A percentile compares a stretch with the other conserved stretches of the same genome.
Evolutionary conservation across 225 moss, liverwort and hornwort species (phyloP).

Genomic region (Marchantia paleacea): DNA sequence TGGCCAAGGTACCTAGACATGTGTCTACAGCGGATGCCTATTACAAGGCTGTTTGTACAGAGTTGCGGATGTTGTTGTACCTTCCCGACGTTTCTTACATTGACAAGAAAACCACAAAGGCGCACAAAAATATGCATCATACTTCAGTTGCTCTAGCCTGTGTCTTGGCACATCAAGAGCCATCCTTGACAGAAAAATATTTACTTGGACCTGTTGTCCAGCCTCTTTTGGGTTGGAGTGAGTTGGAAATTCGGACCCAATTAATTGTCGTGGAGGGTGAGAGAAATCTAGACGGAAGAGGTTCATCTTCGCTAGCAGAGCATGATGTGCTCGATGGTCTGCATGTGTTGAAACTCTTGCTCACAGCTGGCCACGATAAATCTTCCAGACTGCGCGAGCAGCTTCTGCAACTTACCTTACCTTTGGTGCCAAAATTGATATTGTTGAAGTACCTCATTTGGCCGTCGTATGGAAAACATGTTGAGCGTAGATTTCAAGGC

Average conservation of each 20-base stretch:
- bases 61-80: conserved; percentile 58
- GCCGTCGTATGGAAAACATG: conserved; percentile 23
- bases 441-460: conserved; percentile 43
- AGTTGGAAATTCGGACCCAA: conserved; percentile 16
- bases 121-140: conserved; percentile 69
- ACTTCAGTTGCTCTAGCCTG: conserved; percentile 69
- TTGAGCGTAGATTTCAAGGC: conserved; percentile 19
- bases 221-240: conserved; percentile 52
- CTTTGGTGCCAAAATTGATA: conserved; percentile 37
- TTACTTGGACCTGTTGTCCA: conserved; percentile 52
- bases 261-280: not conserved
- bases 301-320: conserved; percentile 29
- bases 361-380: conserved; percentile 68
- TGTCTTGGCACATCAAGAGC: conserved; percentile 60
- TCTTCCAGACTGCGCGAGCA: conserved; percentile 39
- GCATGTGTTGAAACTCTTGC: conserved; percentile 49
- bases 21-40: conserved; percentile 60
- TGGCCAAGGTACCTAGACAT: conserved; percentile 64
- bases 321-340: conserved; percentile 48
- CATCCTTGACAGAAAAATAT: conserved; percentile 51
- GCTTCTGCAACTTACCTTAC: conserved; percentile 44
- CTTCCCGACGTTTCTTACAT: conserved; percentile 48
- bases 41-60: conserved; percentile 59
- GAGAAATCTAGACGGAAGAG: not conserved
- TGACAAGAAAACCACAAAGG: conserved; percentile 45